Percentiles rank a stretch among this genome's conserved stretches.
phyloP scores from a whole-genome alignment of 768 basidiomycete species.

The Phaffia tasmanica region DNA sequence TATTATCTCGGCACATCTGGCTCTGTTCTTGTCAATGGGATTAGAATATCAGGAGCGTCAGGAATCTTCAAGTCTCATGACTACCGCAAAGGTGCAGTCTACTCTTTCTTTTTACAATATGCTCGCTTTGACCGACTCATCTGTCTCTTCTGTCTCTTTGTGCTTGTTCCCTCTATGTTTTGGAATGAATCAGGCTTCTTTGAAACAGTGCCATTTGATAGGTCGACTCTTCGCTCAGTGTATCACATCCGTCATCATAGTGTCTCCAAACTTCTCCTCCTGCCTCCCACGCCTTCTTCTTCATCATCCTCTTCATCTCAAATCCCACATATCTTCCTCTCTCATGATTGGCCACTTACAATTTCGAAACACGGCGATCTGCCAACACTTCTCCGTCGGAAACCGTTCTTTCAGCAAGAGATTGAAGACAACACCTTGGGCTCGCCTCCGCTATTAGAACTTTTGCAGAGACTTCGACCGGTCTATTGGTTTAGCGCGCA shows the following conservation, averaged over 20 bases:
- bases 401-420: constrained; percentile 66
- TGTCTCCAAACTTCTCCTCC: constrained; percentile 50
- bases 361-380: constrained; percentile 61
- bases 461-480: constrained; percentile 62
- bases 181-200: constrained; percentile 46
- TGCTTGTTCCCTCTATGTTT: background rate
- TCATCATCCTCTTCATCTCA: constrained; percentile 16
- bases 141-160: background rate
- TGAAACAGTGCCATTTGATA: constrained; percentile 72
- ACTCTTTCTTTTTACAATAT: background rate
- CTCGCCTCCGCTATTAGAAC: constrained; percentile 71
- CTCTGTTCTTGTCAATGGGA: constrained; percentile 71
- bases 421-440: constrained; percentile 59
- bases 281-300: constrained; percentile 13
- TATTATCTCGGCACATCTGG: constrained; percentile 92
- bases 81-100: constrained; percentile 49
- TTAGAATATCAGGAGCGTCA: constrained; percentile 79
- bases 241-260: constrained; percentile 87
- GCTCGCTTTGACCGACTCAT: background rate
- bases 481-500: constrained; percentile 90
- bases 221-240: constrained; percentile 59
- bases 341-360: constrained; percentile 88
- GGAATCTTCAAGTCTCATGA: constrained; percentile 79
- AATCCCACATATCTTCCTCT: constrained; percentile 55
- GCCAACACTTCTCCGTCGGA: constrained; percentile 53